Conservation (phyloP, 257 asterid species). For the Solanum etuberosum region DNA sequence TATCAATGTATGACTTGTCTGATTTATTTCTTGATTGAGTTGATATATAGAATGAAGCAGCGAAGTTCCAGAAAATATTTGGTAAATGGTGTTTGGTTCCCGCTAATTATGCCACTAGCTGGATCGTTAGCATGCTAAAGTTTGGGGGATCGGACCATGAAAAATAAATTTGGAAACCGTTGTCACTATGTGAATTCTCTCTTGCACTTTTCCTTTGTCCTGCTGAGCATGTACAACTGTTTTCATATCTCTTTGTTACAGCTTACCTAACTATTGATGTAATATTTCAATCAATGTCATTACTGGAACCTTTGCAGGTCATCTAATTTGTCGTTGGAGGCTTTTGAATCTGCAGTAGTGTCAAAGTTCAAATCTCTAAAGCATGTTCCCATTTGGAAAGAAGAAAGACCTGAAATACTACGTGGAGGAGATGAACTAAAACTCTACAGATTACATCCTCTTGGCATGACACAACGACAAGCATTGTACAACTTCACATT, state of each 20-base stretch:
- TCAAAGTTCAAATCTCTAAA: slow-evolving; percentile 47
- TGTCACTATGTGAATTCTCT: background rate
- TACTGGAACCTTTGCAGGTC: slow-evolving; percentile 37
- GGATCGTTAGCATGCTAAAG: background rate
- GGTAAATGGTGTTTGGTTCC: background rate
- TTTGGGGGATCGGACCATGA: background rate
- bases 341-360: slow-evolving; percentile 42
- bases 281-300: background rate
- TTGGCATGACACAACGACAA: slow-evolving; percentile 72
- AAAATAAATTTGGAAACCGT: background rate
- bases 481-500: slow-evolving; percentile 69
- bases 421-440: slow-evolving; percentile 61
- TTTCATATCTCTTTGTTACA: background rate
- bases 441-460: slow-evolving; percentile 61
- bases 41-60: background rate
- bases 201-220: background rate
- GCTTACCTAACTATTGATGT: background rate
- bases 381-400: slow-evolving; percentile 73
- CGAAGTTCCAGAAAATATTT: background rate
- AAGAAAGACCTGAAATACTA: slow-evolving; percentile 67
- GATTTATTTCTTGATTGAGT: background rate
- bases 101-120: background rate
- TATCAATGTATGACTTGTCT: background rate
- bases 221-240: background rate
- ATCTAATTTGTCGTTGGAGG: slow-evolving; percentile 53